phyloP scores from a whole-genome alignment of 805 yeast genomes.

The Candida broadrunensis region DNA sequence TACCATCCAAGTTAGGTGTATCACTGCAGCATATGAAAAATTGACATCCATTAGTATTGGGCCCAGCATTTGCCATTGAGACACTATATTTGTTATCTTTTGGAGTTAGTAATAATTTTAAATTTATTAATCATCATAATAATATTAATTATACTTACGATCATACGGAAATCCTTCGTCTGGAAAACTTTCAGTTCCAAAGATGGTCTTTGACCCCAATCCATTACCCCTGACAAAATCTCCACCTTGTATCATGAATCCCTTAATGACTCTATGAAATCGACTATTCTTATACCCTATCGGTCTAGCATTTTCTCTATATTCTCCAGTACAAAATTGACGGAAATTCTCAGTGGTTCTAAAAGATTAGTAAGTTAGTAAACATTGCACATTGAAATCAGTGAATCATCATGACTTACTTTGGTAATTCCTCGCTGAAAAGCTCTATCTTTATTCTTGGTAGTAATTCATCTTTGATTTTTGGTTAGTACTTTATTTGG shows the following conservation, averaged over 20 bases:
- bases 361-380: background rate
- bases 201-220: constrained; percentile 81
- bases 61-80: constrained; percentile 80
- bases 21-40: constrained; percentile 37
- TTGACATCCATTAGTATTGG: constrained; percentile 46
- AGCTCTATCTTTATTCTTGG: constrained; percentile 57
- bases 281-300: constrained; percentile 70
- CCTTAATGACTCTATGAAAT: constrained; percentile 35
- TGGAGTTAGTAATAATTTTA: constrained; percentile 21
- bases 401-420: constrained; percentile 3
- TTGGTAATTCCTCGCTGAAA: constrained; percentile 10
- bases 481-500: constrained; percentile 1
- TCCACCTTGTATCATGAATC: constrained; percentile 42
- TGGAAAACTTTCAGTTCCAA: constrained; percentile 25
- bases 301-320: constrained; percentile 20
- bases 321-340: constrained; percentile 17
- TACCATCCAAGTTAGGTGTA: constrained; percentile 62
- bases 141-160: background rate
- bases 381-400: background rate
- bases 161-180: constrained; percentile 33
- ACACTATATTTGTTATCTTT: constrained; percentile 74
- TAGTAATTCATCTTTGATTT: constrained; percentile 12
- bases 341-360: constrained; percentile 22
- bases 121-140: background rate
- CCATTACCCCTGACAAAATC: constrained; percentile 54